These are phyloP conservation scores for Thozetella sp. DNA, from an alignment of 495 filamentous ascomycete genomes.

Conservation along the genomic window DNA sequence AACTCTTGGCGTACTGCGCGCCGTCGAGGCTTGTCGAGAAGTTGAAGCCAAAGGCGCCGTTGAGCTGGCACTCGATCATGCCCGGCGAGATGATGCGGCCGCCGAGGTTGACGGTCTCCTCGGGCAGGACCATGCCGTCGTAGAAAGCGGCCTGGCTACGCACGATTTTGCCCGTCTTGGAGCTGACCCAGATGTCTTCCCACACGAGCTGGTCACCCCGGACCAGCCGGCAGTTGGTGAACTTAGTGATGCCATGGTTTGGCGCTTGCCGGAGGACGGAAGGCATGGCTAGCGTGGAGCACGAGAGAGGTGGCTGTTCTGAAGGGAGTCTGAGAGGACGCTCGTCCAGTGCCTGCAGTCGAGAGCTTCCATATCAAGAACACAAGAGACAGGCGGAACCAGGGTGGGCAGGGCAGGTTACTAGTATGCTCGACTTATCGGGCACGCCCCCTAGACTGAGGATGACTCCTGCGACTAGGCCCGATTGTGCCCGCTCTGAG, in stretches of 20 bases:
- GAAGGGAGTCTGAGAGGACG: not conserved
- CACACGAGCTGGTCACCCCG: conserved; percentile 62
- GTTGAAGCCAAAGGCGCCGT: conserved; percentile 85
- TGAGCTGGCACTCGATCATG: conserved; percentile 84
- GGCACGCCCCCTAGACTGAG: not conserved
- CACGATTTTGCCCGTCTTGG: conserved; percentile 74
- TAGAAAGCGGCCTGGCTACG: conserved; percentile 76
- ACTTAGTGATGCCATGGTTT: conserved; percentile 67
- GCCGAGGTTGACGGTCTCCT: conserved; percentile 67
- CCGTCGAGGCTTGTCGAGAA: conserved; percentile 74
- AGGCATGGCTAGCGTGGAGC: conserved; percentile 16
- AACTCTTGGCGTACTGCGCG: conserved; percentile 64
- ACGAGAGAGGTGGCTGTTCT: not conserved
- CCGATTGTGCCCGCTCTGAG: not conserved
- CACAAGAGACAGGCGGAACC: conserved; percentile 1
- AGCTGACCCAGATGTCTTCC: conserved; percentile 80
- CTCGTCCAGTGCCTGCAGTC: conserved; percentile 1
- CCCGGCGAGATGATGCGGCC: conserved; percentile 80
- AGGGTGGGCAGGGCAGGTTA: not conserved
- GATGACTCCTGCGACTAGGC: not conserved
- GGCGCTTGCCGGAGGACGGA: conserved; percentile 16
- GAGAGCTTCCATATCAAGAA: conserved; percentile 7
- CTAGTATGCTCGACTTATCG: conserved; percentile 1
- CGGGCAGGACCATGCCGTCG: conserved; percentile 61
- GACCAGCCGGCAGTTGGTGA: conserved; percentile 79